Evolutionary conservation across 2,329 filamentous ascomycete genomes (phyloP).

Genomic region (Pestalotiopsis sp.): DNA sequence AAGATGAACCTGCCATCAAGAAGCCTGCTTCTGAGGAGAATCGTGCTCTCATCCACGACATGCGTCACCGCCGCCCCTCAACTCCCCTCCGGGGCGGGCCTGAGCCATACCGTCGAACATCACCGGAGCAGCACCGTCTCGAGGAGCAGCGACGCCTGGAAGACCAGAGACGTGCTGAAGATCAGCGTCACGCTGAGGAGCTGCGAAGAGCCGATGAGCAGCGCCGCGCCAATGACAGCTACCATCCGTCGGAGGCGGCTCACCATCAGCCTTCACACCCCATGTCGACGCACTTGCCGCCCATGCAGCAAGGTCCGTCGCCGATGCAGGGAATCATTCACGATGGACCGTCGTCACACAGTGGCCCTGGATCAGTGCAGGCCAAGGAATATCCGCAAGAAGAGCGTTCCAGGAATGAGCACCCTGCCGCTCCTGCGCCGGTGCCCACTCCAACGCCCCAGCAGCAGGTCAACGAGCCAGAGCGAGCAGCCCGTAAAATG

Average conservation of each 20-base stretch:
- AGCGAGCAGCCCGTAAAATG: conserved; percentile 86
- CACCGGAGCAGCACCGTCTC: conserved; percentile 70
- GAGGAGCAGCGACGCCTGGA: conserved; percentile 67
- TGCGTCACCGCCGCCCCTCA: conserved; percentile 76
- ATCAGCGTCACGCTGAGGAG: conserved; percentile 63
- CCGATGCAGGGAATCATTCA: conserved; percentile 57
- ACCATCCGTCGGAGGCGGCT: conserved; percentile 90
- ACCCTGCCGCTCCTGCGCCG: conserved; percentile 42
- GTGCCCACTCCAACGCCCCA: conserved; percentile 46
- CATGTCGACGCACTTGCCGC: conserved; percentile 61
- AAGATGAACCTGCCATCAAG: conserved; percentile 77
- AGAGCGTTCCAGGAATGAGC: conserved; percentile 57
- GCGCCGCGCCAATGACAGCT: conserved; percentile 74
- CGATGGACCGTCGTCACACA: conserved; percentile 48
- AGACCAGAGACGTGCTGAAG: conserved; percentile 51
- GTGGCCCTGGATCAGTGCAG: conserved; percentile 22
- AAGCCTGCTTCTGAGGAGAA: conserved; percentile 89
- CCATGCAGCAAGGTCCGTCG: conserved; percentile 63
- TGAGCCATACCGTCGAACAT: conserved; percentile 74
- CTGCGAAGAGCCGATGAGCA: conserved; percentile 60
- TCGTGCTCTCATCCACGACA: conserved; percentile 83
- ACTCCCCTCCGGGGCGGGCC: conserved; percentile 61
- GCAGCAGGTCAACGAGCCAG: conserved; percentile 70
- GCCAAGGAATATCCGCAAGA: conserved; percentile 60
- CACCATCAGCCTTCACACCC: conserved; percentile 75